These are phyloP conservation scores for Aureobasidium pullulans DNA, from an alignment of 2,329 filamentous ascomycete species.

Conservation along the genomic window DNA sequence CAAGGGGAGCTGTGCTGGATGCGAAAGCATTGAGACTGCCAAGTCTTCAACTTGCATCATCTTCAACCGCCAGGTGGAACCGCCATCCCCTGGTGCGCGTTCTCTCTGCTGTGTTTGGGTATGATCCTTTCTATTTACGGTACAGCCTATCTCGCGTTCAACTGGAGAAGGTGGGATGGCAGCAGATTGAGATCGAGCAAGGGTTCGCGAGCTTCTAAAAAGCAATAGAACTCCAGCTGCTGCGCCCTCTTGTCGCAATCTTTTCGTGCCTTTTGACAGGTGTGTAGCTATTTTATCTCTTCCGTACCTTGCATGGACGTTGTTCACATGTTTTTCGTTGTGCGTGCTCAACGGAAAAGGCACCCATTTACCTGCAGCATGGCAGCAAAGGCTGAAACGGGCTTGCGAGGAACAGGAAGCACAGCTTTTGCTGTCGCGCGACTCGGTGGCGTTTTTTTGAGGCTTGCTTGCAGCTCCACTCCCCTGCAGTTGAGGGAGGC, in stretches of 20 bases:
- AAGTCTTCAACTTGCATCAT: slow-evolving; percentile 9
- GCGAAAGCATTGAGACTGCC: slow-evolving; percentile 10
- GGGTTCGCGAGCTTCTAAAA: background rate
- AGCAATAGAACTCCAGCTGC: background rate
- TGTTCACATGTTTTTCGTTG: background rate
- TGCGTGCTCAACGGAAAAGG: slow-evolving; percentile 1
- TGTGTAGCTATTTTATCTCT: background rate
- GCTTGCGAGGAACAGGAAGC: background rate
- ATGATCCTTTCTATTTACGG: slow-evolving; percentile 3
- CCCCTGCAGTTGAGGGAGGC: slow-evolving; percentile 1
- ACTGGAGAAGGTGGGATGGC: background rate
- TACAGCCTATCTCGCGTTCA: background rate
- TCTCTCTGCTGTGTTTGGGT: background rate
- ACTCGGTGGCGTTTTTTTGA: background rate
- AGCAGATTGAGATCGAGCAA: background rate
- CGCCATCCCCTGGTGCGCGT: background rate
- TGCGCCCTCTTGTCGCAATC: background rate
- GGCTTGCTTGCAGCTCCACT: background rate
- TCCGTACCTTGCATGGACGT: background rate
- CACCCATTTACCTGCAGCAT: background rate
- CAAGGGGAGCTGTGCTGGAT: background rate
- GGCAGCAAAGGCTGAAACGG: background rate
- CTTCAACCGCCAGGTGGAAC: slow-evolving; percentile 9
- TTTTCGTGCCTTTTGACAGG: no score
- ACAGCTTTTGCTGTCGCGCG: background rate